Conservation (phyloP, 345 rosid species). For the Noccaea bulbosa region DNA sequence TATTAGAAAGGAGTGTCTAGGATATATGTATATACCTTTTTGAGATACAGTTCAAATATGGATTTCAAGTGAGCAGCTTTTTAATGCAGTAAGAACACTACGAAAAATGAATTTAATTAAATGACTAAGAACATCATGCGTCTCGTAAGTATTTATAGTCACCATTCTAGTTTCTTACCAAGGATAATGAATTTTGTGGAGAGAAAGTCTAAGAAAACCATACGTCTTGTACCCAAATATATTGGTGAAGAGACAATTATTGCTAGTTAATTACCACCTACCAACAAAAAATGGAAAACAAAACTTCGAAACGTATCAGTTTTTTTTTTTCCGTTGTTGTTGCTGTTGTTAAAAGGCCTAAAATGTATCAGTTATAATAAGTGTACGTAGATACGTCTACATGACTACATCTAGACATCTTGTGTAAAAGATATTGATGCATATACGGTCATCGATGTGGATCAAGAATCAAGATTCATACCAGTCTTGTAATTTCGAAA, state of each 20-base stretch:
- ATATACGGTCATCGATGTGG: background rate
- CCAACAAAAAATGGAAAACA: background rate
- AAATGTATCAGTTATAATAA: too few species aligned
- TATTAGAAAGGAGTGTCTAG: background rate
- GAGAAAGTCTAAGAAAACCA: background rate
- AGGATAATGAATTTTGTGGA: background rate
- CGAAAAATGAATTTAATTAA: background rate
- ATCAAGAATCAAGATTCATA: conserved; percentile 14
- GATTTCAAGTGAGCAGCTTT: background rate
- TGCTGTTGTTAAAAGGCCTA: too few species aligned
- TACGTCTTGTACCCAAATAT: background rate
- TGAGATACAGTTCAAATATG: conserved; percentile 4
- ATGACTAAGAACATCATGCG: background rate
- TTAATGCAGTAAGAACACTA: background rate
- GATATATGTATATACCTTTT: background rate
- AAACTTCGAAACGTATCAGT: too few species aligned
- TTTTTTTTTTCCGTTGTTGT: too few species aligned
- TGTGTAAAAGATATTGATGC: background rate
- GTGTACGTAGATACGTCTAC: too few species aligned
- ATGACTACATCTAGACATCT: background rate
- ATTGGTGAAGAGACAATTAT: background rate
- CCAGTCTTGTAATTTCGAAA: conserved; percentile 13
- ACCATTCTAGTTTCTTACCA: background rate
- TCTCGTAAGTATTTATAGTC: background rate
- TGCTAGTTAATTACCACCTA: background rate